A percentile compares a stretch with the other conserved stretches of the same genome.
phyloP scores from a whole-genome alignment of 331 rosid genomes.

The Telfairia occidentalis region DNA sequence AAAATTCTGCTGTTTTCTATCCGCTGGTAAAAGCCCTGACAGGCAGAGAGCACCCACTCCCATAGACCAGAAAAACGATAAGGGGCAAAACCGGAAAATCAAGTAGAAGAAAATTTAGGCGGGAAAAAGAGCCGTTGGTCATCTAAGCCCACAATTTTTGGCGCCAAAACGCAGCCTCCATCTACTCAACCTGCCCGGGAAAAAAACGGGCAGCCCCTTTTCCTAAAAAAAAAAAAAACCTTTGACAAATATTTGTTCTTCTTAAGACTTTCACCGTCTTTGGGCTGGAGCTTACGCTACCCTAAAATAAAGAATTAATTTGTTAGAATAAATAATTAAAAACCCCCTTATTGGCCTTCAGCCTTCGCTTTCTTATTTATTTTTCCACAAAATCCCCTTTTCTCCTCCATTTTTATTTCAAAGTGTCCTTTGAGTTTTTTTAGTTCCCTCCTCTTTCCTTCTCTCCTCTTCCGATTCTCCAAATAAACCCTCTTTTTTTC shows the following conservation, averaged over 20 bases:
- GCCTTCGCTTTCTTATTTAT: constrained; percentile 27
- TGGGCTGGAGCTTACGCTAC: background rate
- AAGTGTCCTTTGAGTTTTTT: constrained; percentile 17
- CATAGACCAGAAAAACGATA: constrained; percentile 20
- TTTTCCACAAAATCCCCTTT: constrained; percentile 23
- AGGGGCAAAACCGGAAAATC: constrained; percentile 27
- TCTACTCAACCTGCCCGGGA: constrained; percentile 67
- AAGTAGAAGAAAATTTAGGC: constrained; percentile 19
- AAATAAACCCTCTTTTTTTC: constrained; percentile 19
- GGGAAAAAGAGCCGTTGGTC: constrained; percentile 98
- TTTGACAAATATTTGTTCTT: constrained; percentile 7
- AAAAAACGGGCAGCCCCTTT: constrained; percentile 47
- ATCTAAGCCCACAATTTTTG: constrained; percentile 34
- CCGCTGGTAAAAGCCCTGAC: constrained; percentile 25
- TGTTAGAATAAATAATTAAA: background rate
- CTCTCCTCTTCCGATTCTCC: constrained; percentile 21
- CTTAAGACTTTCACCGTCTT: background rate
- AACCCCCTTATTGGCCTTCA: constrained; percentile 7
- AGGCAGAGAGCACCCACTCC: constrained; percentile 20
- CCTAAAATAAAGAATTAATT: background rate
- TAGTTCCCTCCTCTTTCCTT: constrained; percentile 17
- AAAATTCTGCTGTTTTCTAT: background rate
- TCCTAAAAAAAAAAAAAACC: background rate
- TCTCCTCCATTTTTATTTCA: constrained; percentile 12
- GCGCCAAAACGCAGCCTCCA: constrained; percentile 55